Percentiles rank a stretch among this genome's conserved stretches.
phyloP scores from a whole-genome alignment of 495 filamentous ascomycete species.

The Penicillium macrosclerotiorum region DNA sequence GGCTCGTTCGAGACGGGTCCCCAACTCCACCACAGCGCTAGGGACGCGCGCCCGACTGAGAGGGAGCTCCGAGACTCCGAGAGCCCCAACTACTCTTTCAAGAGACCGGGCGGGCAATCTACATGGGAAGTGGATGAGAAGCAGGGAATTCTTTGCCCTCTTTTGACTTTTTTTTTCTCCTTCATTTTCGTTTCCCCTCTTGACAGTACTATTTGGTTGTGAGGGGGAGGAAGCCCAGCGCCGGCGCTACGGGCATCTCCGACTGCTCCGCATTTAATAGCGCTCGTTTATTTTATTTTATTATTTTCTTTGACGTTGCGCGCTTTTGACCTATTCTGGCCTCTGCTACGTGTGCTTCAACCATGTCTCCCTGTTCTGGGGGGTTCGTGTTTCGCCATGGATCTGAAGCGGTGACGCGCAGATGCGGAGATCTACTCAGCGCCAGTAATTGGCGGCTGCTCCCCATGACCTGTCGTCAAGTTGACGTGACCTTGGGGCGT shows the following conservation, averaged over 20 bases:
- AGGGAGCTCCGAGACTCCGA: too few relatives aligned
- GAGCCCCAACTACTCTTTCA: too few relatives aligned
- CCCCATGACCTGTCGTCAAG: background rate
- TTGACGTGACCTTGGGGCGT: slow-evolving; percentile 1
- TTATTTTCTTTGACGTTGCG: too few relatives aligned
- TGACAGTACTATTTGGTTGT: too few relatives aligned
- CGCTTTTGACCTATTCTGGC: too few relatives aligned
- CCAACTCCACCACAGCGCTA: background rate
- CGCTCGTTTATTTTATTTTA: slow-evolving; percentile 3
- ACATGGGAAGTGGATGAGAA: too few relatives aligned
- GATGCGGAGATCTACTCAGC: slow-evolving; percentile 21
- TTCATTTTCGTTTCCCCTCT: background rate
- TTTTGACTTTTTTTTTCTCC: background rate
- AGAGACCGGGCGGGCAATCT: too few relatives aligned
- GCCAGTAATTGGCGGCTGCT: slow-evolving; percentile 13
- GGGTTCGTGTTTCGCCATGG: slow-evolving; percentile 7
- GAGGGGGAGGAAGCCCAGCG: slow-evolving; percentile 10
- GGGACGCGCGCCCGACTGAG: background rate
- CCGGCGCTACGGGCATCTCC: slow-evolving; percentile 12
- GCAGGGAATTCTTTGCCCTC: too few relatives aligned
- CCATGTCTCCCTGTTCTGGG: too few relatives aligned
- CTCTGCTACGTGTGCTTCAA: too few relatives aligned
- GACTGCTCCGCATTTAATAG: slow-evolving; percentile 12
- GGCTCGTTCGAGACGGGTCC: background rate
- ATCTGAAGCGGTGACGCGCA: slow-evolving; percentile 15